Base-by-base conservation (phyloP, 495 filamentous ascomycete genomes). In the Lasiosphaeria hispida region DNA sequence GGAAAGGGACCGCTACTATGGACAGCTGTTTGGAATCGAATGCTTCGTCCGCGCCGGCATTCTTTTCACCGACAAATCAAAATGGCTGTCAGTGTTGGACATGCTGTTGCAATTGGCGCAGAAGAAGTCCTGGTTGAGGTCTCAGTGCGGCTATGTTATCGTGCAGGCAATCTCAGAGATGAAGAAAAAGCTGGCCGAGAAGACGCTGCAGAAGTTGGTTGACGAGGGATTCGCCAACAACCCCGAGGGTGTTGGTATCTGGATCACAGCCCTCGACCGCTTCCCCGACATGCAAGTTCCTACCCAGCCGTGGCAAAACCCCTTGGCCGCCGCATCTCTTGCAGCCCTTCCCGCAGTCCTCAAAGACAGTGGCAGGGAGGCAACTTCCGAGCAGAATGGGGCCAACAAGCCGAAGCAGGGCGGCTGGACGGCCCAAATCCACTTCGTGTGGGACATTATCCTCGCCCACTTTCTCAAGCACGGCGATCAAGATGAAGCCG, bases 401-500 rank as follows among this genome's bases (percentile, higher is more conserved):
- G 54, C 48, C 13, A 63, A 63, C 53, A 76, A 77, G 49, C 58
- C 65, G 35, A 75, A 80, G 53, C 77, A 79, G 54, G 84, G 84
- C 38, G 73, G 83, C 65, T 93, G 89, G 85, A 91, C 83, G 55
- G 82, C 89, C 8, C 89, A 90, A 66, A 73, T 92, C 50, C 87
- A 89, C 68, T 96, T 96, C 70, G 90, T 91, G 1, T 98, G 94
- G 94, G 83, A 88, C 65, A 71, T 88, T 35, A 81, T 97, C 34
- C 62, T 95, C 17, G 76, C 69, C 14, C 70, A 78, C 34, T 84
- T 77, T 60, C 55, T 76, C 42, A 68, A 66, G 11, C 63, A 65
- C n/a, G 70, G 64, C 10, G 66, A 69, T 35, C 44, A 69, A 33
- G 56, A 57, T 4, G 58, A 65, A 37, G 48, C 18, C 3, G 62